phyloP scores from a whole-genome alignment of 768 basidiomycete species.

The Cantharellus anzutake region DNA sequence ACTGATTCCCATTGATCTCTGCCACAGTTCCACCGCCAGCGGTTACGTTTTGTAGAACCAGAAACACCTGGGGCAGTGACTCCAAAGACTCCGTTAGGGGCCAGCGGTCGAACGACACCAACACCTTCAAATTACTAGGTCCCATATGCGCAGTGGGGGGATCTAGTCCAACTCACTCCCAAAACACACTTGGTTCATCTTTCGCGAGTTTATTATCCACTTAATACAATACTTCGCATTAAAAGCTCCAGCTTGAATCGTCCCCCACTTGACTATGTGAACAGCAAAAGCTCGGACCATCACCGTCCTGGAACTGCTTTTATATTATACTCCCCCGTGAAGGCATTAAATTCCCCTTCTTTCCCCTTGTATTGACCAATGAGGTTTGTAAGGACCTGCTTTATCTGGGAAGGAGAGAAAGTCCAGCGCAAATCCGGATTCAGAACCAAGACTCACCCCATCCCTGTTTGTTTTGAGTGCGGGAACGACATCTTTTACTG shows the following conservation, averaged over 20 bases:
- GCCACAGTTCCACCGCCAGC: too few relatives aligned
- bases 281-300: not conserved
- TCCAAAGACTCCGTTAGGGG: not conserved
- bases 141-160: too few relatives aligned
- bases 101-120: not conserved
- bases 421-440: not conserved
- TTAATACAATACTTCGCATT: too few relatives aligned
- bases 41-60: too few relatives aligned
- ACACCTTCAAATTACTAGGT: too few relatives aligned
- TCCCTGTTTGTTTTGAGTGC: slow-evolving; percentile 76
- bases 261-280: too few relatives aligned
- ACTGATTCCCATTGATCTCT: too few relatives aligned
- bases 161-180: too few relatives aligned
- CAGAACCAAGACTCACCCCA: slow-evolving; percentile 35
- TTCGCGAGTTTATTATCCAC: too few relatives aligned
- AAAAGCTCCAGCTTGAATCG: too few relatives aligned
- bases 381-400: slow-evolving; percentile 55
- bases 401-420: slow-evolving; percentile 35
- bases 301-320: slow-evolving; percentile 23
- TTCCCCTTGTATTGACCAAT: slow-evolving; percentile 78
- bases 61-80: too few relatives aligned
- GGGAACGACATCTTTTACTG: slow-evolving; percentile 87
- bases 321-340: slow-evolving; percentile 62
- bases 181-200: too few relatives aligned
- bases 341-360: slow-evolving; percentile 63